Evolutionary conservation across 108 stramenopile genomes (phyloP).

Genomic region (Stephanodiscus minutulus): DNA sequence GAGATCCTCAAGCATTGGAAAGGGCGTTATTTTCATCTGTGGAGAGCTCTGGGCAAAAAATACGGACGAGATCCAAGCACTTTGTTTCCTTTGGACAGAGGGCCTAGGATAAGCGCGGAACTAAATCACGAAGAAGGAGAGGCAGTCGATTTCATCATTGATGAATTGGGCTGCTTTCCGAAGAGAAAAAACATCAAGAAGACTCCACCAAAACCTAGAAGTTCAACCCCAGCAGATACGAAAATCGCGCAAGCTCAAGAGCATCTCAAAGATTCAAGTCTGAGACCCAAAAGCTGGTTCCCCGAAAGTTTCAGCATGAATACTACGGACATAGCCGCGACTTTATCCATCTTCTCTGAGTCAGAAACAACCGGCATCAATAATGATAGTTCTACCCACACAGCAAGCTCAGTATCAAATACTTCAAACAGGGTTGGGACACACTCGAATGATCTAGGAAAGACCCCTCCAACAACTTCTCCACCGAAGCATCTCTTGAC

Average conservation of each 20-base stretch:
- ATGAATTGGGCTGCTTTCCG: conserved; percentile 59
- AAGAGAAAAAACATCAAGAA: conserved; percentile 27
- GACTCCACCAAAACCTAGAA: conserved; percentile 8
- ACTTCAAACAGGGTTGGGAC: conserved; percentile 11
- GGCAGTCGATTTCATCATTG: conserved; percentile 62
- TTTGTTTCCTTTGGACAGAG: conserved; percentile 61
- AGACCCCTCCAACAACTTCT: conserved; percentile 6
- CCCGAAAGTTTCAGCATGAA: conserved; percentile 24
- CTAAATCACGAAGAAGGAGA: conserved; percentile 78
- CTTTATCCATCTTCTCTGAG: conserved; percentile 31
- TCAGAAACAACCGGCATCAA: conserved; percentile 17
- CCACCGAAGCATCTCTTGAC: conserved; percentile 70
- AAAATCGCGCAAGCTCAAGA: conserved; percentile 45
- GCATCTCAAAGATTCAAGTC: conserved; percentile 27
- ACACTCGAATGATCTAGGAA: conserved; percentile 19
- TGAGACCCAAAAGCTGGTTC: conserved; percentile 28
- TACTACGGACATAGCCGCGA: conserved; percentile 25
- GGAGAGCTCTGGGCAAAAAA: conserved; percentile 68
- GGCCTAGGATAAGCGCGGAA: conserved; percentile 50
- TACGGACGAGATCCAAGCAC: conserved; percentile 82
- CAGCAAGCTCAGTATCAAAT: conserved; percentile 10
- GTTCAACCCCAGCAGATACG: conserved; percentile 40
- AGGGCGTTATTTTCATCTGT: conserved; percentile 73
- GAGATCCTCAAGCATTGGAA: conserved; percentile 77
- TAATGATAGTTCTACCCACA: conserved; percentile 32